These are phyloP conservation scores for Trypethelium eluteriae DNA, from an alignment of 495 filamentous ascomycete genomes.

Conservation along the genomic window DNA sequence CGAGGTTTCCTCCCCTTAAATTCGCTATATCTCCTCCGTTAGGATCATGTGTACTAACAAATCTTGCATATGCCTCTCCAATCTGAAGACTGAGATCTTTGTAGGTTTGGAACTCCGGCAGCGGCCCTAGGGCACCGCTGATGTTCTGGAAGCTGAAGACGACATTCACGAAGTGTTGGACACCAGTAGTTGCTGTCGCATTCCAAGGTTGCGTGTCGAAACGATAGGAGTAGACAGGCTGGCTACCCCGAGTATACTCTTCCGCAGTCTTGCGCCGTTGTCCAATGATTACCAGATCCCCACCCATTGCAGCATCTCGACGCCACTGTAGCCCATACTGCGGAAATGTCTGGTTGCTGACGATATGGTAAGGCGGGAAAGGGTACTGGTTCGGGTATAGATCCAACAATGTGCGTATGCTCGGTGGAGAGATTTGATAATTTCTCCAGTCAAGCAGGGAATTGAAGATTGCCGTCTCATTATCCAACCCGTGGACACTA, in stretches of 20 bases:
- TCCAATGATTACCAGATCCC: conserved; percentile 26
- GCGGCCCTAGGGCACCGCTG: conserved; percentile 26
- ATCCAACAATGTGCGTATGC: conserved; percentile 24
- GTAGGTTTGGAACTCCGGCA: conserved; percentile 28
- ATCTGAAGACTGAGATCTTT: conserved; percentile 24
- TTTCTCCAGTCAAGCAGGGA: conserved; percentile 42
- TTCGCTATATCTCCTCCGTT: conserved; percentile 29
- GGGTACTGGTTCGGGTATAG: conserved; percentile 25
- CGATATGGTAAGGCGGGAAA: conserved; percentile 21
- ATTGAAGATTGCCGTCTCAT: conserved; percentile 40
- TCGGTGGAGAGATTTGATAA: conserved; percentile 34
- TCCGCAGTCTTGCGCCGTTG: conserved; percentile 28
- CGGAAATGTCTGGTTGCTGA: conserved; percentile 22
- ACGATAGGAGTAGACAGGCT: conserved; percentile 25
- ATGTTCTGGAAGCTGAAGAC: conserved; percentile 30
- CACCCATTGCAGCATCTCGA: conserved; percentile 27
- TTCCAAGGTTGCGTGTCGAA: conserved; percentile 30
- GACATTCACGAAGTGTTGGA: conserved; percentile 27
- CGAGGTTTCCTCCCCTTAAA: background rate
- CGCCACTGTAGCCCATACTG: conserved; percentile 26
- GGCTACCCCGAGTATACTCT: conserved; percentile 21
- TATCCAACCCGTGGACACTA: conserved; percentile 41
- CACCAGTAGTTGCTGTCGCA: conserved; percentile 21
- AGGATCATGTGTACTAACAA: conserved; percentile 21
- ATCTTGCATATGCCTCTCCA: conserved; percentile 27